These are phyloP conservation scores for Westerdykella sp. DNA, from an alignment of 2,329 filamentous ascomycete species.

Conservation along the genomic window DNA sequence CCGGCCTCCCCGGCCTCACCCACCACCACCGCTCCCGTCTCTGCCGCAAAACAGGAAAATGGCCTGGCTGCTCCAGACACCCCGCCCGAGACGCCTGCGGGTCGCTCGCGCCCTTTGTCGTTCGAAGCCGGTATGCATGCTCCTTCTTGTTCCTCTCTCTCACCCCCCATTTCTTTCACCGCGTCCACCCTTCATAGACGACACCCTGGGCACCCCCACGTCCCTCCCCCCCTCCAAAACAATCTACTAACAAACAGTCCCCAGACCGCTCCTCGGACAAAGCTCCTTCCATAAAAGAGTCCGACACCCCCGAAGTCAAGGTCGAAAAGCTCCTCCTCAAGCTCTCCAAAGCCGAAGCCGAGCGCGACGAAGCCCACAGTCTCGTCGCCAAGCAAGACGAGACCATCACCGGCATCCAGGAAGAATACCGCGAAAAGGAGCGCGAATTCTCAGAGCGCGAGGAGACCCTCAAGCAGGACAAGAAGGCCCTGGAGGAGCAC, in stretches of 20 bases:
- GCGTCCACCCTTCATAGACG: no score
- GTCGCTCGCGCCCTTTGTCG: background rate
- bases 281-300: slow-evolving; percentile 5
- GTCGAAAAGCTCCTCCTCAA: slow-evolving; percentile 29
- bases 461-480: slow-evolving; percentile 28
- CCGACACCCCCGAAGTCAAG: slow-evolving; percentile 26
- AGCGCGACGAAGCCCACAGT: slow-evolving; percentile 31
- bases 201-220: no score
- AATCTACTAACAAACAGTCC: no score
- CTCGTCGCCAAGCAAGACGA: slow-evolving; percentile 21
- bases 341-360: slow-evolving; percentile 22
- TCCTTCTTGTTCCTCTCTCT: background rate
- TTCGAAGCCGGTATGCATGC: background rate
- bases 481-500: slow-evolving; percentile 37
- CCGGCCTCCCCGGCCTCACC: slow-evolving; percentile 20
- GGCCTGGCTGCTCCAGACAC: slow-evolving; percentile 19
- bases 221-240: no score
- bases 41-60: slow-evolving; percentile 15
- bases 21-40: slow-evolving; percentile 17
- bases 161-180: no score
- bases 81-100: slow-evolving; percentile 29
- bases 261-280: background rate
- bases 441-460: slow-evolving; percentile 28
- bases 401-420: slow-evolving; percentile 18
- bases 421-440: slow-evolving; percentile 29